Evolutionary conservation across 169 alveolate genomes (phyloP), one percentile per base, ranked within the genome.

Genomic region (Ichthyophthirius multifiliis): DNA sequence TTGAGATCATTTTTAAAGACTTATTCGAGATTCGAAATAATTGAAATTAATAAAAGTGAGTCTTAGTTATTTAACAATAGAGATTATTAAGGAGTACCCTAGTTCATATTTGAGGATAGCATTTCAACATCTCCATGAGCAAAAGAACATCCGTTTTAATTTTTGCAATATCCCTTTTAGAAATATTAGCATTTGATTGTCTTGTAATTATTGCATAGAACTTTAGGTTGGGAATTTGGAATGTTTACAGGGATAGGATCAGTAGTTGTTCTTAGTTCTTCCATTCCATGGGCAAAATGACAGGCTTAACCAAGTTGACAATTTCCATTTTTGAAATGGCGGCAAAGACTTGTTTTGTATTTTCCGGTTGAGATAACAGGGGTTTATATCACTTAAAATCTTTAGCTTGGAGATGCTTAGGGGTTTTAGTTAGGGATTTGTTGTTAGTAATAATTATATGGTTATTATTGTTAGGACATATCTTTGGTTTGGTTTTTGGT

Each of bases 301-400:
- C 75, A 65, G 35, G 75, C 34, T 30, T n/a, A 18, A 32, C 46
- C 43, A 13, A 65, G n/a, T 32, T 31, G 34, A 23, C 75, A 65
- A 32, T 65, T 65, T 31, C 75, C 75, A 32, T 65, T 65, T 65
- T 41, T 65, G 35, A 65, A 65, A 65, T 65, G 75, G 30, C 75
- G 30, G 27, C 75, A 65, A 32, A 65, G 16, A n/a, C 46, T 32
- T 4, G 75, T 65, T 32, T 65, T 65, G 34, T 65, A 65, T 23
- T 65, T 65, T 13, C 75, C 75, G 31, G n/a, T n/a, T n/a, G n/a
- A n/a, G n/a, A n/a, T n/a, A n/a, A n/a, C n/a, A n/a, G n/a, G n/a
- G n/a, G n/a, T n/a, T n/a, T n/a, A n/a, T n/a, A n/a, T n/a, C n/a
- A n/a, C n/a, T n/a, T n/a, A n/a, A n/a, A n/a, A n/a, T n/a, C n/a